Evolutionary conservation across 805 yeast genomes (phyloP).

Genomic region (Myxozyma melibiosi): DNA sequence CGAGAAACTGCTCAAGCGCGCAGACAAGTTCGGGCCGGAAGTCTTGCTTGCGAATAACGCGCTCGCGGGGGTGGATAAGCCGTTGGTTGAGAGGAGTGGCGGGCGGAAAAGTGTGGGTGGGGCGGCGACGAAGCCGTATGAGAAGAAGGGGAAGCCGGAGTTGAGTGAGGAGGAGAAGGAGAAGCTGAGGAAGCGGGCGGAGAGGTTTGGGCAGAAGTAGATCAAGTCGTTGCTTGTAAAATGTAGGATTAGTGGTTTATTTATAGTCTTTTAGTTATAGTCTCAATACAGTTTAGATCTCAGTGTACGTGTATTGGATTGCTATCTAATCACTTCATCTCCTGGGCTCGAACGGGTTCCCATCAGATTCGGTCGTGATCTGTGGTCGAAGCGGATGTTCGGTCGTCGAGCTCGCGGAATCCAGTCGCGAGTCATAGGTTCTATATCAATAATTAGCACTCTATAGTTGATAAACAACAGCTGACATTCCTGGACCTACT

Average conservation of each 20-base stretch:
- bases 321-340: not conserved
- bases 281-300: not conserved
- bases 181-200: slow-evolving; percentile 21
- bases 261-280: not conserved
- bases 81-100: slow-evolving; percentile 10
- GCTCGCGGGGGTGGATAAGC: not conserved
- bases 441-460: not conserved
- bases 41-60: not conserved
- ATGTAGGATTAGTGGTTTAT: not conserved
- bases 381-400: slow-evolving; percentile 4
- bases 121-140: slow-evolving; percentile 5
- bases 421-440: not conserved
- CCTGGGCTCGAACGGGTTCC: not conserved
- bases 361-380: not conserved
- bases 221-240: too few relatives aligned
- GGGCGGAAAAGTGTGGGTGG: not conserved
- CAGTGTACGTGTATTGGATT: not conserved
- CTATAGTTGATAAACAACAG: not conserved
- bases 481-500: not conserved
- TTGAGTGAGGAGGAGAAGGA: slow-evolving; percentile 20
- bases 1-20: slow-evolving; percentile 23
- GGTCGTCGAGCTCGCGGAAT: slow-evolving; percentile 3
- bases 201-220: slow-evolving; percentile 15
- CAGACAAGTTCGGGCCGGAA: slow-evolving; percentile 25
- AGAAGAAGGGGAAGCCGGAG: not conserved